Conservation (phyloP, 805 yeast genomes). For the Ogataea pilisensis region DNA sequence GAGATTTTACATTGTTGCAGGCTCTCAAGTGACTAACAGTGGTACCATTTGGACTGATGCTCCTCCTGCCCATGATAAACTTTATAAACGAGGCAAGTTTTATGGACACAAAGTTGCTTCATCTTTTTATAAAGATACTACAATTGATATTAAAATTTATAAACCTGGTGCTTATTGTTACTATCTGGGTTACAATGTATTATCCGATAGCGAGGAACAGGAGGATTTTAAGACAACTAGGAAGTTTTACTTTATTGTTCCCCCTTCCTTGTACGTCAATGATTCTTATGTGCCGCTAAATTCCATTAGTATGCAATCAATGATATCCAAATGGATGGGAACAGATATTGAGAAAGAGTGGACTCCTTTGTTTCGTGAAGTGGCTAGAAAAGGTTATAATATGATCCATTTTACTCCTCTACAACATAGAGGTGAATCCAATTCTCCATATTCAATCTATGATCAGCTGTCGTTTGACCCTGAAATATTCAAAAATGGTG, state of each 20-base stretch:
- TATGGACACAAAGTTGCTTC: constrained; percentile 46
- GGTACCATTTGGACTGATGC: constrained; percentile 74
- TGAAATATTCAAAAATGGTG: constrained; percentile 48
- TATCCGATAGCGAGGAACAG: constrained; percentile 23
- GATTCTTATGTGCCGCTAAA: constrained; percentile 64
- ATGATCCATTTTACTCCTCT: constrained; percentile 96
- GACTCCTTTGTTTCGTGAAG: constrained; percentile 58
- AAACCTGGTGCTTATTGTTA: constrained; percentile 79
- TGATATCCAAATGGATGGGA: constrained; percentile 92
- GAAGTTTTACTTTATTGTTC: constrained; percentile 70
- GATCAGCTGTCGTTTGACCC: constrained; percentile 84
- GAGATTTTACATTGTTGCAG: constrained; percentile 66
- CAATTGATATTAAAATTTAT: constrained; percentile 56
- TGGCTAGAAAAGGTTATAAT: constrained; percentile 78
- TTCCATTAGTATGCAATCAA: constrained; percentile 75
- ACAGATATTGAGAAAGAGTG: constrained; percentile 47
- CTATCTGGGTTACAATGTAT: constrained; percentile 53
- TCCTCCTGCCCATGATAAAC: constrained; percentile 41
- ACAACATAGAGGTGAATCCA: constrained; percentile 82
- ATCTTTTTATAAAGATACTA: constrained; percentile 62
- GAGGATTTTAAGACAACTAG: constrained; percentile 44
- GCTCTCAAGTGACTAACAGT: constrained; percentile 64
- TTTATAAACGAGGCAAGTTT: constrained; percentile 56
- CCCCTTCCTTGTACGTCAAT: constrained; percentile 64
- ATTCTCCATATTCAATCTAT: constrained; percentile 88